A percentile compares a stretch with the other conserved stretches of the same genome.
phyloP scores from a whole-genome alignment of 768 basidiomycete species.

The Strobilomyces dryophilus region DNA sequence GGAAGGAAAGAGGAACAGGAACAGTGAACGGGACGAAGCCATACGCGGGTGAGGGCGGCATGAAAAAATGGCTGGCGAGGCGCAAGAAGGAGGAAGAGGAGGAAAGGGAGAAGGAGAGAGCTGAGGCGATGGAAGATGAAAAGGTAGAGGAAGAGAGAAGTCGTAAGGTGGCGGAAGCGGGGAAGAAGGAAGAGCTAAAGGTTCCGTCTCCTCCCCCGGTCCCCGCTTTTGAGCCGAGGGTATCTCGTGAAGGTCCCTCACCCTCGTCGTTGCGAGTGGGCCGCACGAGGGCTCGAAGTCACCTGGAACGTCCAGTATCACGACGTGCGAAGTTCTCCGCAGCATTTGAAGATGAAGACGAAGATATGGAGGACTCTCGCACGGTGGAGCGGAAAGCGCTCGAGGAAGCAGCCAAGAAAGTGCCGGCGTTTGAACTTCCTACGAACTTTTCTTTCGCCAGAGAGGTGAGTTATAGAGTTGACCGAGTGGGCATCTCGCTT shows the following conservation, averaged over 20 bases:
- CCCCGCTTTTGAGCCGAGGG: constrained; percentile 20
- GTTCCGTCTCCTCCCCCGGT: constrained; percentile 14
- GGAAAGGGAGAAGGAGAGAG: constrained; percentile 34
- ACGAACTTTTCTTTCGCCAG: constrained; percentile 65
- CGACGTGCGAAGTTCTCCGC: constrained; percentile 63
- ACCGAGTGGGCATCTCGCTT: not conserved
- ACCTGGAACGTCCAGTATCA: constrained; percentile 53
- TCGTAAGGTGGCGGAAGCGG: constrained; percentile 17
- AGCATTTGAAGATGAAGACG: constrained; percentile 49
- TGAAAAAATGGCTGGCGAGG: constrained; percentile 71
- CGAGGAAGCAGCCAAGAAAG: constrained; percentile 53
- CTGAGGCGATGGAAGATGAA: constrained; percentile 33
- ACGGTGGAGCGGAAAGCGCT: constrained; percentile 43
- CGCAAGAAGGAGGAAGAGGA: constrained; percentile 55
- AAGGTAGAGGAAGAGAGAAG: constrained; percentile 27
- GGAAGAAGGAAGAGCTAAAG: constrained; percentile 15
- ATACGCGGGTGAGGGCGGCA: constrained; percentile 73
- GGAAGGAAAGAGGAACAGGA: constrained; percentile 30
- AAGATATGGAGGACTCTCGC: constrained; percentile 37
- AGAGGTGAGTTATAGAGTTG: constrained; percentile 38
- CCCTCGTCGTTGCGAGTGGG: constrained; percentile 64
- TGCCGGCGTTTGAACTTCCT: constrained; percentile 57
- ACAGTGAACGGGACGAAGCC: constrained; percentile 61
- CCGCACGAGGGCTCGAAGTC: constrained; percentile 53
- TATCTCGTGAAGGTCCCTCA: constrained; percentile 15